These are phyloP conservation scores for Pyrenopolyporus hunteri DNA, from an alignment of 495 filamentous ascomycete species.

Conservation along the genomic window DNA sequence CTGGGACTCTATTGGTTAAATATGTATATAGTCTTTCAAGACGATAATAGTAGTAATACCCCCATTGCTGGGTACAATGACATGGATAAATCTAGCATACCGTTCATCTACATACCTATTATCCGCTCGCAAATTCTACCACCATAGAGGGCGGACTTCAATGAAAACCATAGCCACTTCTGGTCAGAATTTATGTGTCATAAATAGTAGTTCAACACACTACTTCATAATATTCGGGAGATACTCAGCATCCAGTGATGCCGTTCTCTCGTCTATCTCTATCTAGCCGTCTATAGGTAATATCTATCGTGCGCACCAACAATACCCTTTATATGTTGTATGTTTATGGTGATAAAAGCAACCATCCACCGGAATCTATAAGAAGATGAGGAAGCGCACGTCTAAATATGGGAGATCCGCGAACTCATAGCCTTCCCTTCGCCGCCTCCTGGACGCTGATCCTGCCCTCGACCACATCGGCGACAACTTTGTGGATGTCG, in stretches of 20 bases:
- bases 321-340: not conserved
- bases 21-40: no score
- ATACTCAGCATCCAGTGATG: not conserved
- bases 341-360: not conserved
- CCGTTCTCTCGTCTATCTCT: constrained; percentile 17
- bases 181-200: no score
- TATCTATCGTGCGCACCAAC: constrained; percentile 14
- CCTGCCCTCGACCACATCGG: constrained; percentile 72
- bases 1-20: no score
- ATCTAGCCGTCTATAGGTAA: constrained; percentile 27
- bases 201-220: not conserved
- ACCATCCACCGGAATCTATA: not conserved
- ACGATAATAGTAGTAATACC: no score
- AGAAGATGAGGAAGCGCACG: not conserved
- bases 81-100: no score
- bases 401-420: not conserved
- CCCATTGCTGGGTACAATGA: no score
- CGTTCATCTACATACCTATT: no score
- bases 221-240: not conserved
- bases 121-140: no score
- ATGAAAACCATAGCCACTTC: no score
- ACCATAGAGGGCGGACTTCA: no score
- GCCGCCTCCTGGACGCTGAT: constrained; percentile 53
- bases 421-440: constrained; percentile 36
- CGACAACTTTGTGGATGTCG: constrained; percentile 72